Evolutionary conservation across 352 stramenopile species (phyloP), one percentile per base, ranked within the genome.

Genomic region (Phytophthora pini): DNA sequence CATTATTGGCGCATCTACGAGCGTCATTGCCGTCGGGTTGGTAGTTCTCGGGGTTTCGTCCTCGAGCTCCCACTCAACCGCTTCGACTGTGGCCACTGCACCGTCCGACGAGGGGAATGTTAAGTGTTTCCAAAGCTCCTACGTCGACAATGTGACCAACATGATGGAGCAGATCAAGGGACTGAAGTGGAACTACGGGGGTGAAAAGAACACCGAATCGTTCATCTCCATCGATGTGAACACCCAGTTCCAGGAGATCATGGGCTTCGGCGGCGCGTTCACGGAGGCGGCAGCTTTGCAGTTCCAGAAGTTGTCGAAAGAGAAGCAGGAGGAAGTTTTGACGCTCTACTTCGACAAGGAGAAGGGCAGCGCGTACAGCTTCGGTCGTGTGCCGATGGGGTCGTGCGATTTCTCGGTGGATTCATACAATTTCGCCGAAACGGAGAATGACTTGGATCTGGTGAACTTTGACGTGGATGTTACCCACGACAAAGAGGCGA

Each of bases 241-340:
- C 43, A 76, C 74, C 45, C 71, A 76, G 56, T 89, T 70, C 70
- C 86, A 94, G 64, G 80, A 90, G 61, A 92, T 94, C 47, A 75
- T 90, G 51, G 93, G 93, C 38, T 98, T 98, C 74, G 64, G 93
- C 17, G 93, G 91, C 5, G 93, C 93, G 1, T 98, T 98, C 68
- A 98, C 93, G 7, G 93, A 98, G 61, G 84, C 89, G 6, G 75
- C 92, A 13, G 85, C 87, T 5, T 70, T 96, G 40, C 89, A 97
- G 65, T 95, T 98, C 61, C 66, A 77, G 2, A 94, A 92, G 56
- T 61, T 98, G 32, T 73, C 90, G 2, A 38, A 31, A 4, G 72
- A 77, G 9, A 87, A 94, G 43, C 89, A 97, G 59, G 79, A 96
- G 50, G 70, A 97, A 61, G 68, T 97, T 10, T 49, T 97, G 20